Evolutionary conservation across 2,329 filamentous ascomycete species (phyloP).

Genomic region (Diatrype stigma): DNA sequence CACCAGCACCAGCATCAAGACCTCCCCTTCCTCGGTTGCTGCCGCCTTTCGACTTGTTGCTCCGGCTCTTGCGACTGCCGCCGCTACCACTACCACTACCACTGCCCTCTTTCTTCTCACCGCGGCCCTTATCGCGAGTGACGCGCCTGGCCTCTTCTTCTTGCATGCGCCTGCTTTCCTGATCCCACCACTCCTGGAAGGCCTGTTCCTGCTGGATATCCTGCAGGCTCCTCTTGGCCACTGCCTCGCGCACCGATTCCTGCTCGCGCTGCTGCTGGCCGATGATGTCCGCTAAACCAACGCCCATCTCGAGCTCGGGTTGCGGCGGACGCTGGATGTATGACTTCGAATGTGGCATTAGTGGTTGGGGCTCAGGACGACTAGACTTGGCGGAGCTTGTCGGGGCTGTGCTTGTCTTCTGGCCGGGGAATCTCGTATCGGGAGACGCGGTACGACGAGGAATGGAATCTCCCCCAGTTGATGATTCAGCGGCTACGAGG

Average conservation of each 20-base stretch:
- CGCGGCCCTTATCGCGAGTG: constrained; percentile 39
- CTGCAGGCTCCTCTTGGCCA: constrained; percentile 81
- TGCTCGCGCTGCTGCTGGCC: constrained; percentile 83
- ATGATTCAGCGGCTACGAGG: constrained; percentile 38
- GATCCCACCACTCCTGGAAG: constrained; percentile 96
- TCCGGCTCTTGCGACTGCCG: constrained; percentile 12
- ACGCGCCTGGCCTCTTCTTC: constrained; percentile 51
- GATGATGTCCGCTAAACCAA: constrained; percentile 85
- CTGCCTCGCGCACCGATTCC: constrained; percentile 74
- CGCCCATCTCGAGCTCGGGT: constrained; percentile 59
- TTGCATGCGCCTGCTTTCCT: constrained; percentile 70
- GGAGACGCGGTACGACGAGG: constrained; percentile 53
- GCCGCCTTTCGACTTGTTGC: constrained; percentile 13
- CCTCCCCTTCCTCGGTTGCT: constrained; percentile 9
- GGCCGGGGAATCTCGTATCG: constrained; percentile 60
- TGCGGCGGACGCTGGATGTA: constrained; percentile 56
- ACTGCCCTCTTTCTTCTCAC: constrained; percentile 25
- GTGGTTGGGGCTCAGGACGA: constrained; percentile 31
- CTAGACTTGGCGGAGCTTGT: constrained; percentile 24
- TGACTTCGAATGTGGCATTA: constrained; percentile 57
- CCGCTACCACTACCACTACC: neutral
- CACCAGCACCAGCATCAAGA: neutral
- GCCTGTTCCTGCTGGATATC: constrained; percentile 97
- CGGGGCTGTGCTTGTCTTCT: constrained; percentile 38
- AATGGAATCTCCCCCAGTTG: constrained; percentile 33